phyloP scores from a whole-genome alignment of 1,284 basidiomycete species.

The Lentinus polychrous region DNA sequence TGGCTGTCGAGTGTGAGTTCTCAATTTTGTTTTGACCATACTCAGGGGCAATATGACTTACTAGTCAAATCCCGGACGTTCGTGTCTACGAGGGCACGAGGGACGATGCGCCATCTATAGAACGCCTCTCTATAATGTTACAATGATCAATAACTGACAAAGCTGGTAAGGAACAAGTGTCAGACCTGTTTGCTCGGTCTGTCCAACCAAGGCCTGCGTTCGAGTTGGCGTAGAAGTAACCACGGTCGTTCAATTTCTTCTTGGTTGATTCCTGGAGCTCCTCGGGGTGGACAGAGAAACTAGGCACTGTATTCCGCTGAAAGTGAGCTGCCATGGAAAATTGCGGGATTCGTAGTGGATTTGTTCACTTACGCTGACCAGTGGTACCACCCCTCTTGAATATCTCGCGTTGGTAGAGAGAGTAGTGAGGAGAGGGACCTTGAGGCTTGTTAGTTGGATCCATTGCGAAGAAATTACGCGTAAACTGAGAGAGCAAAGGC shows the following conservation, averaged over 20 bases:
- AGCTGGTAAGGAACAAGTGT: neutral
- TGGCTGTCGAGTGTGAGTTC: slow-evolving; percentile 20
- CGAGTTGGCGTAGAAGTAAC: slow-evolving; percentile 50
- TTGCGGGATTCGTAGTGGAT: neutral
- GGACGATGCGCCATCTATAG: slow-evolving; percentile 46
- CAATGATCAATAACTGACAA: neutral
- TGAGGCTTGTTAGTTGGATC: slow-evolving; percentile 47
- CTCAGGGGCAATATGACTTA: slow-evolving; percentile 15
- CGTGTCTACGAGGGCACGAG: slow-evolving; percentile 54
- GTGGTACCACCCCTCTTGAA: slow-evolving; percentile 39
- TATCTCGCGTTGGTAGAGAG: slow-evolving; percentile 46
- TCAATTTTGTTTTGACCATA: neutral
- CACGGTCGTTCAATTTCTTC: slow-evolving; percentile 43
- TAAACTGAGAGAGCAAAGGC: too few relatives aligned
- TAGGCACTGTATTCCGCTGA: slow-evolving; percentile 20
- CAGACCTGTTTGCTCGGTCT: slow-evolving; percentile 43
- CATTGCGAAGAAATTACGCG: slow-evolving; percentile 22
- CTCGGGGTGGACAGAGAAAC: slow-evolving; percentile 41
- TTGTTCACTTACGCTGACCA: slow-evolving; percentile 31
- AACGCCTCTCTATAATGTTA: slow-evolving; percentile 36
- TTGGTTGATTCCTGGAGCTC: slow-evolving; percentile 43
- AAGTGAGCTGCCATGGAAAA: neutral
- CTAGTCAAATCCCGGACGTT: slow-evolving; percentile 46
- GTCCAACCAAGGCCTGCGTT: slow-evolving; percentile 54
- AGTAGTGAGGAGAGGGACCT: slow-evolving; percentile 48